Base-by-base conservation (phyloP, 768 basidiomycete species). In the Amanita thiersii region DNA sequence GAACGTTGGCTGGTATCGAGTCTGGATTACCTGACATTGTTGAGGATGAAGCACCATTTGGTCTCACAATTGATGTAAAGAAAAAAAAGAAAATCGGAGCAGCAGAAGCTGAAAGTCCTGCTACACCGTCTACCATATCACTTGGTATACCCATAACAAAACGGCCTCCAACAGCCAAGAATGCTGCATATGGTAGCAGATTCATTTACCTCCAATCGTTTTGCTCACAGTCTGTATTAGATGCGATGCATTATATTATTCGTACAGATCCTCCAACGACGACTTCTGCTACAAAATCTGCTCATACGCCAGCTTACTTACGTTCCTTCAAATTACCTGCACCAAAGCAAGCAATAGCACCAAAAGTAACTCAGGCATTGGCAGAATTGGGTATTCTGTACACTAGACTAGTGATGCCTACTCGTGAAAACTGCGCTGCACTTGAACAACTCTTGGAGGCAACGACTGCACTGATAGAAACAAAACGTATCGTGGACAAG, bases 351-450 rank as follows among this genome's bases (percentile, higher is more conserved):
- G 71, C 79, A 28, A 69, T 82, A 17, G 74, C 79, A 2, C 77
- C 79, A 11, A 89, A 91, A 55, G 77, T 97, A 51, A 69, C 79
- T 6, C 79, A 83, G 45, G 72, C 82, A 10, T 71, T 97, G 11
- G 57, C 70, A 5, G 92, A 97, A 60, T 69, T 93, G 8, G 81
- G 83, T 10, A 64, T 96, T 8, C 72, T 73, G 11, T 69, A 79
- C 42, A 73, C 72, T 11, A 78, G 85, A 8, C 72, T 99, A 37
- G 86, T 94, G 46, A 97, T 98, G 91, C 96, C 96, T 12, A 97
- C 96, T 2, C 72, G 79, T 28, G 79, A 81, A 18, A 96, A 91
- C 49, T 69, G 81, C 40, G 68, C 73, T 39, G 76, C 75, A 50
- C 67, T 92, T 14, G 91, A 96, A 47, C 65, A 69, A 10, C 60